Percentiles rank a stretch among this genome's conserved stretches.
Conservation (phyloP, 2,329 filamentous ascomycete genomes). For the Penicillium sp. region DNA sequence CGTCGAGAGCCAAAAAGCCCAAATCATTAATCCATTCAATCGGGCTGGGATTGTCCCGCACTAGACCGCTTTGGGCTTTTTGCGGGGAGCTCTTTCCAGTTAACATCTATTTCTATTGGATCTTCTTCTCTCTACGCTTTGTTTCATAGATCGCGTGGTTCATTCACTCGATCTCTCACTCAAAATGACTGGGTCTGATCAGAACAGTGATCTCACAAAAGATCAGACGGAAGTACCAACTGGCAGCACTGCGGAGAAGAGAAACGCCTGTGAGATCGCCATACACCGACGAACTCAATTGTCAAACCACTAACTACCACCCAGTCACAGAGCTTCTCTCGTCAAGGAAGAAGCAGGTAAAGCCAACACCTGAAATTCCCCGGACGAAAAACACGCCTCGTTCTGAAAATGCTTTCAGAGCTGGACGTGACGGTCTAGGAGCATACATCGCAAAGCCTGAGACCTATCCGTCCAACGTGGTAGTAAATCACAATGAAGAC, state of each 20-base stretch:
- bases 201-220: not conserved
- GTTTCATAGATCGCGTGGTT: not conserved
- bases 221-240: not conserved
- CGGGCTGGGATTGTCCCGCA: conserved; percentile 29
- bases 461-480: conserved; percentile 56
- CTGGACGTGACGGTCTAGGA: conserved; percentile 60
- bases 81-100: conserved; percentile 20
- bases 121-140: not conserved
- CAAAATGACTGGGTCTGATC: conserved; percentile 7
- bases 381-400: conserved; percentile 17
- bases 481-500: conserved; percentile 66
- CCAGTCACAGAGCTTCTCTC: conserved; percentile 58
- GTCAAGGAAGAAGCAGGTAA: conserved; percentile 46
- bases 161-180: not conserved
- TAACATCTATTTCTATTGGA: not conserved
- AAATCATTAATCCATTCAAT: not conserved
- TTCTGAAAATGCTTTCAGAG: conserved; percentile 37
- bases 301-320: conserved; percentile 2
- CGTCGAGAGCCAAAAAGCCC: not conserved
- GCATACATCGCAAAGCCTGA: conserved; percentile 66
- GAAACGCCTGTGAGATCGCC: conserved; percentile 37
- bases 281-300: not conserved
- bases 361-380: conserved; percentile 18
- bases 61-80: conserved; percentile 27
- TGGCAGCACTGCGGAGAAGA: conserved; percentile 28